Evolutionary conservation across 495 filamentous ascomycete genomes (phyloP), one percentile per base, ranked within the genome.

Genomic region (Penicillium diatomitis): DNA sequence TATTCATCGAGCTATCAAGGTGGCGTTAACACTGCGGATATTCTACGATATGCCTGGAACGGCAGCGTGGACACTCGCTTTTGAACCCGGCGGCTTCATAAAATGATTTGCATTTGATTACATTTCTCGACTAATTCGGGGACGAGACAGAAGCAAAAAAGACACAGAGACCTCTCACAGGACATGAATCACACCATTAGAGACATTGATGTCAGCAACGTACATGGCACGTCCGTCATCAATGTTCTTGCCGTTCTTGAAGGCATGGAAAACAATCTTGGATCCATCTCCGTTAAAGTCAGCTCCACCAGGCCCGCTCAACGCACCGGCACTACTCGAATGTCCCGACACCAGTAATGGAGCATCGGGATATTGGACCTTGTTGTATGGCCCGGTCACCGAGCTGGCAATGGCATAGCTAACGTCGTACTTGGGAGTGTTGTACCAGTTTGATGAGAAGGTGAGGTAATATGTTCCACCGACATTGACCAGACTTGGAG

Each of bases 401-500:
- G 53, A 58, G 42, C 48, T 53, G 3, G 71, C 67, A 27, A 67
- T 74, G 4, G 77, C 77, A 52, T 80, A 82, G 54, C 68, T 71
- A 30, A 74, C 63, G 38, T 77, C 72, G 48, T 80, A 81, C 47
- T 64, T 45, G 28, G 66, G 63, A 5, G 68, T 73, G 6, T 66
- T 62, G 57, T 65, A 80, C 55, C 70, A 75, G 34, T 79, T 73
- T 29, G 69, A 72, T 41, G 75, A 78, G 61, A 79, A 82, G 49
- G 81, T 76, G 4, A 84, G 64, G 44, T 80, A 69, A 53, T 76
- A 82, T n/a, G 64, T 70, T 5, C 73, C 74, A 32, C 67, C 66
- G 12, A 56, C 56, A 11, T 68, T 64, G 5, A 71, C 64, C 29
- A 82, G 51, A n/a, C 66, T 57, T 0, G 79, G 79, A 6, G 79